phyloP scores from a whole-genome alignment of 2,329 filamentous ascomycete species.

The Exophiala oligosperma region DNA sequence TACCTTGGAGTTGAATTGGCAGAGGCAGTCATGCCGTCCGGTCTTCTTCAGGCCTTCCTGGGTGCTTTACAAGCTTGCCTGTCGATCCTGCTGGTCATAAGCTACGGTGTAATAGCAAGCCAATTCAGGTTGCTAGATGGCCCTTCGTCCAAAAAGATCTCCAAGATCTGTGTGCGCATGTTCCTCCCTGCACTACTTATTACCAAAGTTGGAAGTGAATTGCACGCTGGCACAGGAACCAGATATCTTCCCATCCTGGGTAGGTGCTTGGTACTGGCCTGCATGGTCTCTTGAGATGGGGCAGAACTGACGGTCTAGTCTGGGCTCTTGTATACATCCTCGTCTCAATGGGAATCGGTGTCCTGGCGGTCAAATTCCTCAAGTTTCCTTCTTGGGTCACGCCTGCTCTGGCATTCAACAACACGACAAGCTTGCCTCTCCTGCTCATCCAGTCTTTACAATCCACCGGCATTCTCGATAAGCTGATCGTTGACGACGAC shows the following conservation, averaged over 20 bases:
- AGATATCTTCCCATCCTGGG: slow-evolving; percentile 52
- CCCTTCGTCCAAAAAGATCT: slow-evolving; percentile 52
- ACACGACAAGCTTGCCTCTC: slow-evolving; percentile 55
- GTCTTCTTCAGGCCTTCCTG: slow-evolving; percentile 41
- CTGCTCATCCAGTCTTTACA: slow-evolving; percentile 54
- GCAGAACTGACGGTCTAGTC: slow-evolving; percentile 34
- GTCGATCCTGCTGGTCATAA: slow-evolving; percentile 55
- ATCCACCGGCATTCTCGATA: slow-evolving; percentile 56
- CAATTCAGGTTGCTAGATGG: slow-evolving; percentile 51
- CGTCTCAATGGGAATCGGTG: slow-evolving; percentile 49
- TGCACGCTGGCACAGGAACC: slow-evolving; percentile 48
- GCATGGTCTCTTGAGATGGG: background rate
- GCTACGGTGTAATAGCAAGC: slow-evolving; percentile 51
- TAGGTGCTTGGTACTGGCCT: slow-evolving; percentile 29
- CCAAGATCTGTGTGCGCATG: slow-evolving; percentile 51
- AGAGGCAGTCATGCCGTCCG: slow-evolving; percentile 12
- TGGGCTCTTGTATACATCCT: slow-evolving; percentile 54
- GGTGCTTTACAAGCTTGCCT: slow-evolving; percentile 56
- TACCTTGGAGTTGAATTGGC: background rate
- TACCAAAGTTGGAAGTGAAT: slow-evolving; percentile 52
- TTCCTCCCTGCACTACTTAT: slow-evolving; percentile 56
- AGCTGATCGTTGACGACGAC: slow-evolving; percentile 47
- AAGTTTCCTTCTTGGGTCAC: slow-evolving; percentile 54
- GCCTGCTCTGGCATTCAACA: slow-evolving; percentile 57
- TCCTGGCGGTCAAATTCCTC: slow-evolving; percentile 44